Base-by-base conservation (phyloP, 805 yeast genomes). In the Saccharomycopsis capsularis region DNA sequence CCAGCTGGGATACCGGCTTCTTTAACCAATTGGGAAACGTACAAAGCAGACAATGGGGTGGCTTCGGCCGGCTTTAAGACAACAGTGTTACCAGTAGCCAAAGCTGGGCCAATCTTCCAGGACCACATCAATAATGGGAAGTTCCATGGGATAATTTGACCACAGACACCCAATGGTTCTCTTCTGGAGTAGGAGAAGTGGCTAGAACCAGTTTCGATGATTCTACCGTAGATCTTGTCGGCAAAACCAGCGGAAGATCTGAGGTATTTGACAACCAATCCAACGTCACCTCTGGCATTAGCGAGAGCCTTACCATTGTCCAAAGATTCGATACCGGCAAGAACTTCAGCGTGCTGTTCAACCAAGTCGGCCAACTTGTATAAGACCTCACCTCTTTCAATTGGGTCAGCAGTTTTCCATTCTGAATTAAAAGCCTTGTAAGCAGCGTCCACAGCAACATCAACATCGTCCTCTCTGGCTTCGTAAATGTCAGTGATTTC, bases 141-240 rank as follows among this genome's bases (percentile, higher is more conserved):
- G 72, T 90, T 90, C 97, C 97, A 90, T 59, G 97, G 96, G 57
- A 90, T 89, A 63, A 90, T 85, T 68, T 87, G 95, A 52, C 95
- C 97, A 66, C 95, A 87, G 42, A 90, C 96, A 64, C 96, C 97
- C 60, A 86, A 71, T 52, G 97, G 96, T 68, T 89, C 95, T 67
- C 84, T 83, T 66, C 81, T 79, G 56, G 91, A 82, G 69, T 82
- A 87, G 54, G 78, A 78, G 65, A 89, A 79, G 67, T 85, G 86
- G 44, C 79, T 69, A 50, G 68, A 65, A 54, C 90, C 91, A 44
- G 95, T 81, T 65, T 86, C 86, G 51, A 86, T 75, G 51, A 81
- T 67, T 56, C 79, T 74, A 59, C 96, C 96, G 57, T 73, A 76
- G 56, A 85, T 69, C 73, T 90, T 89, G 69, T 88, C 96, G 60